Conservation (phyloP, 139 green algal genomes). For the Monoraphidium neglectum region DNA sequence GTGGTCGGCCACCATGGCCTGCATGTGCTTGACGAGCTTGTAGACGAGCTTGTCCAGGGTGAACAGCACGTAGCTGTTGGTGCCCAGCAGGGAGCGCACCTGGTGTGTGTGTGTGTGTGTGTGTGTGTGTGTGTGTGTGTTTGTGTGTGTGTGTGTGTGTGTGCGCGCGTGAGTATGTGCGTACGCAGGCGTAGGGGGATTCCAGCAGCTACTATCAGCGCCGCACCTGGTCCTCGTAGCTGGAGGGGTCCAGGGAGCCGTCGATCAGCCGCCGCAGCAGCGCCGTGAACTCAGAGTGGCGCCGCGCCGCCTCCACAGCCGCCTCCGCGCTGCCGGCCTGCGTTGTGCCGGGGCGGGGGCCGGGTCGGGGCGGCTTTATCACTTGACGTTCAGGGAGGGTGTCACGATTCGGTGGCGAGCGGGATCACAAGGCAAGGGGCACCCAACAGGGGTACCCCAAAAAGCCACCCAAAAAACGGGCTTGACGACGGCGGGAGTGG, state of each 20-base stretch:
- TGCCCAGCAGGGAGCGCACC: conserved; percentile 70
- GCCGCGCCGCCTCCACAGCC: conserved; percentile 17
- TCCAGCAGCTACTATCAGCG: too few relatives aligned
- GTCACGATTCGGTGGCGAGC: conserved; percentile 6
- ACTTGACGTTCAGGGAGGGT: too few relatives aligned
- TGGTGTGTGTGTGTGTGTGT: neutral
- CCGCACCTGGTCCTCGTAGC: conserved; percentile 65
- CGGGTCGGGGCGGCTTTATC: too few relatives aligned
- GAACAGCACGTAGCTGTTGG: conserved; percentile 92
- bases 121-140: too few relatives aligned
- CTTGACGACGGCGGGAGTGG: too few relatives aligned
- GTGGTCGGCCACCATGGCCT: conserved; percentile 16
- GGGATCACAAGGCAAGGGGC: too few relatives aligned
- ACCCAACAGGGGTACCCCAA: too few relatives aligned
- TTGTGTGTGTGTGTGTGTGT: too few relatives aligned
- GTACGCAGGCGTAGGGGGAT: too few relatives aligned
- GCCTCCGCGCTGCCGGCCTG: neutral
- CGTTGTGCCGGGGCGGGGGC: too few relatives aligned
- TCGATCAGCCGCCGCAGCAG: conserved; percentile 55
- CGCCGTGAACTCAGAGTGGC: conserved; percentile 54
- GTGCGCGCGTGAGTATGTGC: too few relatives aligned
- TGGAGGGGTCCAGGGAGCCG: conserved; percentile 56
- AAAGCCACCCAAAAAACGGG: too few relatives aligned
- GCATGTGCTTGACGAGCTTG: conserved; percentile 90
- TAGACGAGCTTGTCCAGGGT: conserved; percentile 95